These are phyloP conservation scores for Mimosa bimucronata DNA, from an alignment of 306 rosid genomes.

Conservation along the genomic window DNA sequence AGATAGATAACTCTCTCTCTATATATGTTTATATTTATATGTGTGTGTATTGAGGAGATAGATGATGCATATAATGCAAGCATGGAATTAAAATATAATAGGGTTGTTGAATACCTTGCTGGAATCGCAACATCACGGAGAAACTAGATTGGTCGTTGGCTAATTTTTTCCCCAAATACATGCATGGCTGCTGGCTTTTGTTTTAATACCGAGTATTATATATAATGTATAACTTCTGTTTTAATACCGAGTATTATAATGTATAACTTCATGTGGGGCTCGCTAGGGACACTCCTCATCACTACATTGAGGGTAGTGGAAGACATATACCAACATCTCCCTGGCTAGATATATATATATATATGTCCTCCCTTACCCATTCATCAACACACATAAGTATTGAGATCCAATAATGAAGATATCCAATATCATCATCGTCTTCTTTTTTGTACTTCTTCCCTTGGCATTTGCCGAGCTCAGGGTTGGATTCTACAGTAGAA, in stretches of 20 bases:
- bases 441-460: slow-evolving; percentile 38
- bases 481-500: slow-evolving; percentile 51
- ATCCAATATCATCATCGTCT: background rate
- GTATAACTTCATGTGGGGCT: background rate
- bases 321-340: no score
- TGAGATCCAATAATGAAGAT: background rate
- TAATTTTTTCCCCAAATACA: background rate
- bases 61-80: background rate
- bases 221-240: no score
- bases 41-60: no score
- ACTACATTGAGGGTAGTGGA: background rate
- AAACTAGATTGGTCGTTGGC: no score
- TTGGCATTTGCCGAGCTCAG: slow-evolving; percentile 42
- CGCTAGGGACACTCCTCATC: background rate
- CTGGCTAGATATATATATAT: background rate
- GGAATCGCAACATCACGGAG: no score
- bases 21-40: no score
- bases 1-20: no score
- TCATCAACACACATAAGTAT: background rate
- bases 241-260: background rate
- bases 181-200: background rate
- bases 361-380: background rate
- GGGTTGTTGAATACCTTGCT: background rate
- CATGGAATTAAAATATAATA: background rate
- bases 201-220: no score